Conservation (phyloP, 805 yeast genomes). For the Myxozyma monticola region DNA sequence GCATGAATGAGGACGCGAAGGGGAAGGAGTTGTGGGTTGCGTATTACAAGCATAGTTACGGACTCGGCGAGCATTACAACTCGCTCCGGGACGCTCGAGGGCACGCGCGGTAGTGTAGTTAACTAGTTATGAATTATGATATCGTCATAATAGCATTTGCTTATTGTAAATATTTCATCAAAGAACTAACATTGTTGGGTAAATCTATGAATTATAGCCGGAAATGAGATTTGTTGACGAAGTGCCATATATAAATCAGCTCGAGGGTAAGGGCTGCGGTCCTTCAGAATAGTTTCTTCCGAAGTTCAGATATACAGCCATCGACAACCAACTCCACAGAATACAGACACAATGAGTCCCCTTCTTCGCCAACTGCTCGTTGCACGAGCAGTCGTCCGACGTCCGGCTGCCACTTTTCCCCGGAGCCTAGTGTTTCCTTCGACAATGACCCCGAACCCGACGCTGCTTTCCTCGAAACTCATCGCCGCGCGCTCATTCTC, state of each 20-base stretch:
- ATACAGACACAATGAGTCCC: background rate
- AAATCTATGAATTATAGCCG: no score
- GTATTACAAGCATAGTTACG: constrained; percentile 79
- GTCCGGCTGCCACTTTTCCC: background rate
- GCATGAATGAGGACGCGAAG: constrained; percentile 59
- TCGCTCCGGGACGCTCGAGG: constrained; percentile 51
- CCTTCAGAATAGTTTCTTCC: no score
- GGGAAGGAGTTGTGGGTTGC: constrained; percentile 59
- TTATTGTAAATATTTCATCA: no score
- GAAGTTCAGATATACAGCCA: no score
- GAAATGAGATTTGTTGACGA: no score
- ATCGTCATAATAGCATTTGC: no score
- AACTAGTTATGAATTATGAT: no score
- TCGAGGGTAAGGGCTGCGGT: no score
- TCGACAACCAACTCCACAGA: no score
- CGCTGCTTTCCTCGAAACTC: background rate
- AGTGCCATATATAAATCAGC: no score
- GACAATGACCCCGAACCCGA: background rate
- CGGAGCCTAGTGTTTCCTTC: background rate
- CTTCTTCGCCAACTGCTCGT: constrained; percentile 2
- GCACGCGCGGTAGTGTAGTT: no score
- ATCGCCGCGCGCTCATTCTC: constrained; percentile 7
- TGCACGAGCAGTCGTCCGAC: background rate
- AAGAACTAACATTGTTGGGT: no score
- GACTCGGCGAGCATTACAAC: constrained; percentile 94